A percentile compares a stretch with the other conserved stretches of the same genome.
These are phyloP conservation scores for Blastobotrys americana DNA, from an alignment of 805 yeast genomes.

Conservation along the genomic window DNA sequence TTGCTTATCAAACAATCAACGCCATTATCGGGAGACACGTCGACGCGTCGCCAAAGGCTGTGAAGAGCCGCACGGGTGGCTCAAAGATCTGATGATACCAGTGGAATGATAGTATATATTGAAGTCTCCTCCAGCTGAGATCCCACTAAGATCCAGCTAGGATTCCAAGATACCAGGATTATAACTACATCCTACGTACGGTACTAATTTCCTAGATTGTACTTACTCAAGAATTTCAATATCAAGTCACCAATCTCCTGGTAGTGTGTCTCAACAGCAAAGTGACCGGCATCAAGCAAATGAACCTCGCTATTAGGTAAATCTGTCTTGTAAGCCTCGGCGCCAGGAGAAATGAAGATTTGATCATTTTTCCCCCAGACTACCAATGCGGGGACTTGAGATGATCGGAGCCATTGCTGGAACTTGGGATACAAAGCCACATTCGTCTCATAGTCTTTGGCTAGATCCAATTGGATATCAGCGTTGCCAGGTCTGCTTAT, in stretches of 20 bases:
- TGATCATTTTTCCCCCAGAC: conserved; percentile 39
- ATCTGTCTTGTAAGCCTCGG: conserved; percentile 35
- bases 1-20: too few species aligned
- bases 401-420: conserved; percentile 30
- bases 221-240: conserved; percentile 8
- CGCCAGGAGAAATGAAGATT: conserved; percentile 34
- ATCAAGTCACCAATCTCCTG: conserved; percentile 31
- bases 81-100: too few species aligned
- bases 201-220: too few species aligned
- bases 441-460: conserved; percentile 34
- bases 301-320: conserved; percentile 26
- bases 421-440: conserved; percentile 33
- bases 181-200: too few species aligned
- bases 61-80: too few species aligned
- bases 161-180: too few species aligned
- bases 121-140: too few species aligned
- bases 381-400: conserved; percentile 33
- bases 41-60: too few species aligned
- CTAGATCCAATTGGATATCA: conserved; percentile 32
- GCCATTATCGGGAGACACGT: too few species aligned
- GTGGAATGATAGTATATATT: too few species aligned
- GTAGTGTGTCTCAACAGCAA: conserved; percentile 32
- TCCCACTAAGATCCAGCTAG: too few species aligned
- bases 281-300: conserved; percentile 35
- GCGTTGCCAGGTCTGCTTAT: conserved; percentile 25